Percentiles rank a stretch among this genome's conserved stretches.
phyloP scores from a whole-genome alignment of 164 flowering plant species.

The Sextonia rubra region DNA sequence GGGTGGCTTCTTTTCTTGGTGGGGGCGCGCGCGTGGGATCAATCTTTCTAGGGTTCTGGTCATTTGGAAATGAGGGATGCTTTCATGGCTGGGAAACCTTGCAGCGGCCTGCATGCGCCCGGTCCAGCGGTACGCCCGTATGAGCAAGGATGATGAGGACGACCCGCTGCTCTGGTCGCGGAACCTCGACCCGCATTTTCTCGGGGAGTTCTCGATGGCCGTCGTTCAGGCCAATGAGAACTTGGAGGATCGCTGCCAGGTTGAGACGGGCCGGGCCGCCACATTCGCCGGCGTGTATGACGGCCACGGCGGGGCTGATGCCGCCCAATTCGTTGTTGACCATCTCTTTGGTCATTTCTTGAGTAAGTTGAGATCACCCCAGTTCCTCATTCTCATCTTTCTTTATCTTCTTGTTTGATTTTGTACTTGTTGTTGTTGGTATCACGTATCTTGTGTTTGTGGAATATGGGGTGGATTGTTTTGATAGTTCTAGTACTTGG shows the following conservation, averaged over 20 bases:
- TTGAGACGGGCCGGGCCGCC: conserved; percentile 46
- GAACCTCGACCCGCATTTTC: conserved; percentile 53
- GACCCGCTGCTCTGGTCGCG: conserved; percentile 55
- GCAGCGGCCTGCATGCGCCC: conserved; percentile 53
- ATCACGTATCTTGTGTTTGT: neutral
- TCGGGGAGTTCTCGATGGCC: conserved; percentile 71
- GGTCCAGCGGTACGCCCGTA: conserved; percentile 56
- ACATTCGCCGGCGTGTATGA: conserved; percentile 79
- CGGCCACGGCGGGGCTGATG: conserved; percentile 84
- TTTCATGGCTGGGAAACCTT: conserved; percentile 54
- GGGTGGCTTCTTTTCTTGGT: neutral
- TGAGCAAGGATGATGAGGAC: conserved; percentile 57
- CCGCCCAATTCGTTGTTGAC: conserved; percentile 53
- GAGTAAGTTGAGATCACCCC: conserved; percentile 29
- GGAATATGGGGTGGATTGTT: neutral
- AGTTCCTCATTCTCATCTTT: neutral
- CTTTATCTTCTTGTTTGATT: neutral
- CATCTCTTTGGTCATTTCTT: conserved; percentile 51
- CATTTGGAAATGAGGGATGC: conserved; percentile 77
- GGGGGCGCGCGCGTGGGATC: neutral
- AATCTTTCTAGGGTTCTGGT: neutral
- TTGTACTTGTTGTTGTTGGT: neutral
- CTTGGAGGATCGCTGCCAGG: conserved; percentile 84
- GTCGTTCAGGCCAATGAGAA: conserved; percentile 65
- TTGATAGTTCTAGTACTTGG: neutral